Conservation (phyloP, 345 rosid species). For the Rhodamnia argentea region DNA sequence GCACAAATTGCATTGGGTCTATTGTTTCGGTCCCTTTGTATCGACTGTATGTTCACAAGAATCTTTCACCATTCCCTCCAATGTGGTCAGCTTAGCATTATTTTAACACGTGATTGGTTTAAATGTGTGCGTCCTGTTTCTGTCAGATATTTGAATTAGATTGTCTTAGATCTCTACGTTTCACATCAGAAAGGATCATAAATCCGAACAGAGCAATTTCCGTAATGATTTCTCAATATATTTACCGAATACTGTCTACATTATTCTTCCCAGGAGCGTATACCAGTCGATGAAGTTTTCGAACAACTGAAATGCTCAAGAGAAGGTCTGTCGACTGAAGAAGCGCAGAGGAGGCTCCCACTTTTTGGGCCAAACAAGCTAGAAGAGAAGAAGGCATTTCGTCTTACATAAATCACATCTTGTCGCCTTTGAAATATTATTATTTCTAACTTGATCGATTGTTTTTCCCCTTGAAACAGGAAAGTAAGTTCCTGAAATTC, state of each 20-base stretch:
- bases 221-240: not conserved
- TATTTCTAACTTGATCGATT: not conserved
- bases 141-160: not conserved
- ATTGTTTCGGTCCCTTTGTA: not conserved
- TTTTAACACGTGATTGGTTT: not conserved
- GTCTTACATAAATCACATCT: not conserved
- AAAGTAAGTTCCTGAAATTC: constrained; percentile 60
- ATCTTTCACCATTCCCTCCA: not conserved
- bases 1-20: not conserved
- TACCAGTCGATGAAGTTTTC: constrained; percentile 87
- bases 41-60: not conserved
- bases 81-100: not conserved
- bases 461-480: constrained; percentile 25
- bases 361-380: constrained; percentile 91
- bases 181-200: not conserved
- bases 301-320: constrained; percentile 66
- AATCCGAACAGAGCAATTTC: not conserved
- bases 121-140: not conserved
- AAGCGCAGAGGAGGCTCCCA: constrained; percentile 64
- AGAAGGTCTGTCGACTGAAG: constrained; percentile 63
- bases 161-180: not conserved
- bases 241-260: not conserved
- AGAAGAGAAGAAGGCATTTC: constrained; percentile 59
- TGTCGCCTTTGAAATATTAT: not conserved
- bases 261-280: constrained; percentile 43